Conservation (phyloP, 2,329 filamentous ascomycete genomes). For the Penicillium oxalicum region DNA sequence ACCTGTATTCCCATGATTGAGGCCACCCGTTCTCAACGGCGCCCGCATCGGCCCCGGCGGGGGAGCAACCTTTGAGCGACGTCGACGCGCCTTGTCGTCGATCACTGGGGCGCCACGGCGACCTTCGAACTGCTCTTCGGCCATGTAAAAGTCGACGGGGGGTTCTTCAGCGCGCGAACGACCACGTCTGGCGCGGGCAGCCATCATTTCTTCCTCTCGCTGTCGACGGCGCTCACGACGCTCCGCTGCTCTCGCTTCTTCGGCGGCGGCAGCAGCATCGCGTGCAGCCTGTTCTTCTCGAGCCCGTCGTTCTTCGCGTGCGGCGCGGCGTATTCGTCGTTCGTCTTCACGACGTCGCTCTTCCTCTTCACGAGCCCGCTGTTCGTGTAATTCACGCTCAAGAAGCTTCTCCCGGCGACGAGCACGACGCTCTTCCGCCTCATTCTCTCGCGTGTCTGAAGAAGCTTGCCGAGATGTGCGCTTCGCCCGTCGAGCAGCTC, state of each 20-base stretch:
- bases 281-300: constrained; percentile 43
- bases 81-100: constrained; percentile 32
- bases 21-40: constrained; percentile 31
- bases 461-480: constrained; percentile 37
- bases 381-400: constrained; percentile 33
- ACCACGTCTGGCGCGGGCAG: constrained; percentile 28
- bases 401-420: constrained; percentile 49
- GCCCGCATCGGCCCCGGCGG: constrained; percentile 18
- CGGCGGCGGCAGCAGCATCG: constrained; percentile 29
- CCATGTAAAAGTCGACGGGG: constrained; percentile 19
- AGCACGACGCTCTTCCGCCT: constrained; percentile 38
- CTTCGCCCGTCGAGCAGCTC: constrained; percentile 56
- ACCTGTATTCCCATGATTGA: constrained; percentile 18
- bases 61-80: constrained; percentile 27
- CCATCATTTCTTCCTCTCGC: constrained; percentile 28
- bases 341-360: constrained; percentile 31
- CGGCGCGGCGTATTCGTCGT: constrained; percentile 28
- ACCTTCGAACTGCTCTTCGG: constrained; percentile 26
- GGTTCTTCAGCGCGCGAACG: constrained; percentile 28
- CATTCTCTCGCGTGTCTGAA: constrained; percentile 30
- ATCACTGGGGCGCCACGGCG: constrained; percentile 28
- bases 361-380: constrained; percentile 32
- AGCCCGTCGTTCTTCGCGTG: constrained; percentile 30
- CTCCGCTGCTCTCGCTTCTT: constrained; percentile 35
- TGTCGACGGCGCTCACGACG: constrained; percentile 37